Evolutionary conservation across 148 eudicot species (phyloP), one percentile per base, ranked within the genome.

Genomic region (Silene uniflora): DNA sequence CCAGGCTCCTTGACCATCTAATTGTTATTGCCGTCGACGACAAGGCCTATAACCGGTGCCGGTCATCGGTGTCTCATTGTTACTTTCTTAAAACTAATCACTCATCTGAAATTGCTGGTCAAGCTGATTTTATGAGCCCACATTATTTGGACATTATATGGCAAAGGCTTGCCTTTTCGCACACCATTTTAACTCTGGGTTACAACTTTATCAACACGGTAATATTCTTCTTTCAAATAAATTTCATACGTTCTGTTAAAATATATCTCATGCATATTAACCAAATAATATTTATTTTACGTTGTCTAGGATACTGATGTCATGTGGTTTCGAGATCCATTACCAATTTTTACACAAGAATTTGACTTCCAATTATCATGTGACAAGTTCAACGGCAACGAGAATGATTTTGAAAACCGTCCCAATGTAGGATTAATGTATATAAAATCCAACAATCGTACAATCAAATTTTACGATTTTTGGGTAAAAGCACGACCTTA

Each of bases 311-410:
- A 84, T 59, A 74, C 78, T 7, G 87, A 84, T 65, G 69, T 84
- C 24, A 69, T 84, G 76, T 84, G 87, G 87, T 76, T 84, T 39
- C 71, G 87, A 56, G 66, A 84, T 69, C 87, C 87, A 73, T 73
- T 81, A 19, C 80, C 82, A 29, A 58, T 46, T 16, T 78, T 84
- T 42, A 63, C 52, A 10, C 56, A 17, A 24, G 76, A 80, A 24
- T 60, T 60, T 1, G 86, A 83, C 52, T 67, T 83, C 52, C 81
- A 83, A 74, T 56, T 69, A 6, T 82, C 86, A 25, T 77, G 83
- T 24, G 86, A 83, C 67, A 54, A 47, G 17, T 80, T 76, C 56
- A 63, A 21, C 3, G 81, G 78, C n/a, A 70, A 66, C 17, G 66
- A 82, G 44, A 42, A 19, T 3, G 83, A 83, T n/a, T 4, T 80